A percentile compares a stretch with the other conserved stretches of the same genome.
phyloP scores from a whole-genome alignment of 352 stramenopile genomes.

The Vaucheria bursata region DNA sequence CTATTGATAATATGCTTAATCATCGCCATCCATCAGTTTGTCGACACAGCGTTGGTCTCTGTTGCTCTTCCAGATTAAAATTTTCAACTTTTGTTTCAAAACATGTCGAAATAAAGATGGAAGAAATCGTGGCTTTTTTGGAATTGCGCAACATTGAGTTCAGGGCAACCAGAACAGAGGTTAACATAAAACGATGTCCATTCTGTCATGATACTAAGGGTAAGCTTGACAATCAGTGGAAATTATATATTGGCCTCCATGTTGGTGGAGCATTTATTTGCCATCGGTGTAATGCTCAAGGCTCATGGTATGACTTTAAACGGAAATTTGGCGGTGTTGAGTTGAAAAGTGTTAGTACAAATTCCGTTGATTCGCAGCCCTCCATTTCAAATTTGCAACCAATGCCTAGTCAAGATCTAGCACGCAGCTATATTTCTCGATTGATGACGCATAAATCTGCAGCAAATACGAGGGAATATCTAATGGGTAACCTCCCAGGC shows the following conservation, averaged over 20 bases:
- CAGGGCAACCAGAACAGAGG: constrained; percentile 13
- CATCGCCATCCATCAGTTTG: too few relatives aligned
- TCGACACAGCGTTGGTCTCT: too few relatives aligned
- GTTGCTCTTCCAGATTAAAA: too few relatives aligned
- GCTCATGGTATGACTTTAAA: constrained; percentile 50
- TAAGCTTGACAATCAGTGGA: constrained; percentile 43
- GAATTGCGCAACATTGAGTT: constrained; percentile 22
- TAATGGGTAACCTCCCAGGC: constrained; percentile 30
- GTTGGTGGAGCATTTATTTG: constrained; percentile 43
- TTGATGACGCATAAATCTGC: constrained; percentile 37
- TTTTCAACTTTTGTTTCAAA: constrained; percentile 45
- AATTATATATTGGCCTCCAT: constrained; percentile 44
- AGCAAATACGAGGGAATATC: constrained; percentile 30
- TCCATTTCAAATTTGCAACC: too few relatives aligned
- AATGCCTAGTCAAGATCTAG: constrained; percentile 31
- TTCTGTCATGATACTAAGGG: constrained; percentile 45
- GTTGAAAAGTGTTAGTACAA: background rate
- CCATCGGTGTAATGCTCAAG: constrained; percentile 41
- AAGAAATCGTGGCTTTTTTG: constrained; percentile 34
- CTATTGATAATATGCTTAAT: too few relatives aligned
- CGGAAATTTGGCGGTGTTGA: constrained; percentile 20
- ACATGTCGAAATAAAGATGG: constrained; percentile 25
- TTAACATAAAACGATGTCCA: constrained; percentile 44
- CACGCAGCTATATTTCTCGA: constrained; percentile 15
- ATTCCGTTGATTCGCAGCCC: background rate